A percentile compares a stretch with the other conserved stretches of the same genome.
These are phyloP conservation scores for Lathyrus oleraceus DNA, from an alignment of 306 rosid genomes.

Conservation along the genomic window DNA sequence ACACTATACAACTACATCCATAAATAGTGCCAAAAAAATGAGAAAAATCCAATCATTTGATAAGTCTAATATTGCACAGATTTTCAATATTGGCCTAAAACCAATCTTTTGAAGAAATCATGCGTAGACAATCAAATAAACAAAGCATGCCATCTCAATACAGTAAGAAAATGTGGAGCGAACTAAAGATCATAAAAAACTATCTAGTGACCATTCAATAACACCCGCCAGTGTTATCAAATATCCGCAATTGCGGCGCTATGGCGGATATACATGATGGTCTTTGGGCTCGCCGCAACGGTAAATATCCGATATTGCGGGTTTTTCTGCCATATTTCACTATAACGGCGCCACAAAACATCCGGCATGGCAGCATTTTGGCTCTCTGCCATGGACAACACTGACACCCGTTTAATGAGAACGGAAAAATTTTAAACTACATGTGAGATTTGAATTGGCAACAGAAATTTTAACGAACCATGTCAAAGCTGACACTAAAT, in stretches of 20 bases:
- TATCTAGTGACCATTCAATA: neutral
- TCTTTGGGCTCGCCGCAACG: no score
- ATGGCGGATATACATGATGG: no score
- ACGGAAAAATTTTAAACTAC: neutral
- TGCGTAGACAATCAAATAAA: constrained; percentile 8
- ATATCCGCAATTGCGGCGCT: no score
- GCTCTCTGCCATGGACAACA: no score
- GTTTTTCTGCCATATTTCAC: no score
- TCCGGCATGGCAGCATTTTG: no score
- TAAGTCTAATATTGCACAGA: neutral
- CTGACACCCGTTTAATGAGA: neutral
- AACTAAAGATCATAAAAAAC: neutral
- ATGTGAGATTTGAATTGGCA: constrained; percentile 1
- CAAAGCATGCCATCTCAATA: constrained; percentile 22
- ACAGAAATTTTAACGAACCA: neutral
- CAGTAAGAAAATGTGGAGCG: neutral
- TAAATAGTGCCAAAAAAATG: neutral
- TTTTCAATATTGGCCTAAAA: neutral
- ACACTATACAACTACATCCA: neutral
- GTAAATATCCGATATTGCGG: no score
- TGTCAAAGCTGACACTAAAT: constrained; percentile 13
- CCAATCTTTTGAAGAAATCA: neutral
- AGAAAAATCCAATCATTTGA: constrained; percentile 9
- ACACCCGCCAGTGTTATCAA: neutral
- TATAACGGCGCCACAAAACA: no score